Evolutionary conservation across 2,329 filamentous ascomycete genomes (phyloP).

Genomic region (Cadophora luteo-olivacea): DNA sequence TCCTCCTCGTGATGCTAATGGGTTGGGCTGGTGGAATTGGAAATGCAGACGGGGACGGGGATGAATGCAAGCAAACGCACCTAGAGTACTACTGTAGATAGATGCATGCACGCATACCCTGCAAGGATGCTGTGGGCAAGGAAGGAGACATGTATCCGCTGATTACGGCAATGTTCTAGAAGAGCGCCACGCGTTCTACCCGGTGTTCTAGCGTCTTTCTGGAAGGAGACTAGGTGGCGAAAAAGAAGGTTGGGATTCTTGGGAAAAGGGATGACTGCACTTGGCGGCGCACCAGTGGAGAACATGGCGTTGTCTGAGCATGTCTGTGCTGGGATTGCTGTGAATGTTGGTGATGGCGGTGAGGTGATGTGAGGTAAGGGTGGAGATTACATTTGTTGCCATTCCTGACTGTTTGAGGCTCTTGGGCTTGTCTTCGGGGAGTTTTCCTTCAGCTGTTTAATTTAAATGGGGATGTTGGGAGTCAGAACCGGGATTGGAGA

Average conservation of each 20-base stretch:
- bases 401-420: background rate
- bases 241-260: background rate
- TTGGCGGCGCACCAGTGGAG: constrained; percentile 1
- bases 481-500: background rate
- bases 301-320: background rate
- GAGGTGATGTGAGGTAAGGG: constrained; percentile 10
- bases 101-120: background rate
- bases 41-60: no score
- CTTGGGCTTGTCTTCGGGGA: background rate
- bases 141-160: background rate
- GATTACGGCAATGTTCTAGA: constrained; percentile 34
- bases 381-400: background rate
- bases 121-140: constrained; percentile 3
- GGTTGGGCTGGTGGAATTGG: background rate
- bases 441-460: background rate
- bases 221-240: constrained; percentile 8
- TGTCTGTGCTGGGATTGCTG: background rate
- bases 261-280: background rate
- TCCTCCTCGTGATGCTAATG: background rate
- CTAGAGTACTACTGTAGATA: no score
- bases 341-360: constrained; percentile 4
- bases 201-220: constrained; percentile 34
- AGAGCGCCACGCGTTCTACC: constrained; percentile 26
- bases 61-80: no score
- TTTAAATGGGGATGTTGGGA: background rate